Conservation (phyloP, 2,329 filamentous ascomycete genomes). For the Aspergillus felis region DNA sequence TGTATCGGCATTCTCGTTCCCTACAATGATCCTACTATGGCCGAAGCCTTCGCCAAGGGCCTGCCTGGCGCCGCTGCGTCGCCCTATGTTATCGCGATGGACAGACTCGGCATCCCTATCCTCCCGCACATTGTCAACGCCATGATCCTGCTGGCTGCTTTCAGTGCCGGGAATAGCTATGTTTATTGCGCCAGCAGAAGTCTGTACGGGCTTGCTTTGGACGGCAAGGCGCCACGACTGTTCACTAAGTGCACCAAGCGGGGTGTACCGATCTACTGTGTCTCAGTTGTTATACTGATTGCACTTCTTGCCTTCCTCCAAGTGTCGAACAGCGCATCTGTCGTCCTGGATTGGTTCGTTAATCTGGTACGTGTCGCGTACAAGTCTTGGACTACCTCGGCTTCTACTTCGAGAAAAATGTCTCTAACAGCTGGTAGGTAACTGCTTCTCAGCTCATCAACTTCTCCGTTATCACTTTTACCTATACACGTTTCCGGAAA, state of each 20-base stretch:
- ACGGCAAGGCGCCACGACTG: conserved; percentile 66
- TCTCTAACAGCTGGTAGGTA: conserved; percentile 35
- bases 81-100: conserved; percentile 67
- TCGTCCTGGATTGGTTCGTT: conserved; percentile 70
- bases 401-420: background rate
- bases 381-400: background rate
- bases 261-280: conserved; percentile 73
- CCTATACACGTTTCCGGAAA: conserved; percentile 68
- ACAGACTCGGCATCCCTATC: conserved; percentile 58
- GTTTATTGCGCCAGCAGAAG: conserved; percentile 66
- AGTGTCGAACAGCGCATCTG: conserved; percentile 60
- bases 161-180: conserved; percentile 66
- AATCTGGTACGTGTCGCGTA: conserved; percentile 46
- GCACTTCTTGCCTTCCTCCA: conserved; percentile 71
- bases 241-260: conserved; percentile 58
- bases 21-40: conserved; percentile 61
- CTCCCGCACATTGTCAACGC: conserved; percentile 71
- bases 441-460: conserved; percentile 74
- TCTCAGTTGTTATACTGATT: conserved; percentile 62
- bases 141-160: conserved; percentile 64
- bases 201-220: conserved; percentile 64
- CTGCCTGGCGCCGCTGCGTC: conserved; percentile 66
- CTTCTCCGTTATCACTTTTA: conserved; percentile 64
- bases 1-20: conserved; percentile 69
- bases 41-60: conserved; percentile 55